Base-by-base conservation (phyloP, 2,329 filamentous ascomycete genomes). In the Cryphonectria carpinicola region DNA sequence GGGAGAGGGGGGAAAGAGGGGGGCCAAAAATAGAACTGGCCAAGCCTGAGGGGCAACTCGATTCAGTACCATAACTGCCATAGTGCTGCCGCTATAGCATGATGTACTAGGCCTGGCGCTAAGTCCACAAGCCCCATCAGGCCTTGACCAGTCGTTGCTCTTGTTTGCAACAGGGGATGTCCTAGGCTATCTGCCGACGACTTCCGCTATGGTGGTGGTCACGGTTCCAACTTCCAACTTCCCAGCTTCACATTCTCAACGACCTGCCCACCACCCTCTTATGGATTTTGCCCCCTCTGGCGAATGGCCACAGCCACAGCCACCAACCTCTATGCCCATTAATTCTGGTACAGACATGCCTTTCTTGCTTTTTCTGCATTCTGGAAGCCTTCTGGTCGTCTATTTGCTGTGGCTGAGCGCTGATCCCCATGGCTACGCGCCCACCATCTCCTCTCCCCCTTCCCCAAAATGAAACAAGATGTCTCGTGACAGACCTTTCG, bases 401-500 rank as follows among this genome's bases (percentile, higher is more conserved):
- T 35, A 39, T 39, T 7, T 61, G 11, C 17, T 19, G 32, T 61
- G 58, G 58, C 58, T 61, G 32, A 61, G 58, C 10, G 35, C 35
- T 22, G 58, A 61, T 61, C 58, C 58, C 58, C 58, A 7, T 61
- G 58, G 58, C 58, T 10, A 14, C 35, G 58, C 58, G 4, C 35
- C 58, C 32, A 32, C 32, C 32, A 32, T 32, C 32, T 32, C 32
- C 32, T 32, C 43, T 3, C 17, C 46, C 46, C 17, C 46, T 22
- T 17, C 43, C 46, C 3, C 32, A 32, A 10, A 10, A 14, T 61
- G 58, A 61, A 61, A 61, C 58, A 61, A 14, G 17, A 39, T 39
- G 58, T 61, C 58, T 61, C 54, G 58, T 61, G 58, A 39, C 58
- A 61, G 58, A 39, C 8, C 58, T 58, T 58, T 56, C 52, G 11